These are phyloP conservation scores for Clitopilus hobsonii DNA, from an alignment of 768 basidiomycete genomes.

Conservation along the genomic window DNA sequence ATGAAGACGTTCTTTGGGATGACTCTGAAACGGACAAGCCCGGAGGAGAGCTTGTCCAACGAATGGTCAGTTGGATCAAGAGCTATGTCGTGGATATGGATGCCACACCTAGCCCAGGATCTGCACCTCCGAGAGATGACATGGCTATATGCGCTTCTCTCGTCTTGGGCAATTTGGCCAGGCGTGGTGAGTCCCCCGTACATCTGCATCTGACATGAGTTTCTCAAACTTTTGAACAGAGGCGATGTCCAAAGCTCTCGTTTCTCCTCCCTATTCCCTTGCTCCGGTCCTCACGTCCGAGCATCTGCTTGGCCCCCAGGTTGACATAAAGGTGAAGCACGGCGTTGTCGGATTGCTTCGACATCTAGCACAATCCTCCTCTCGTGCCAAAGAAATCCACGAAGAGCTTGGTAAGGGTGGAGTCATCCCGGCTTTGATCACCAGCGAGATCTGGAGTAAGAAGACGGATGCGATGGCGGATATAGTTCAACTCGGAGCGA, in stretches of 20 bases:
- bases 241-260: slow-evolving; percentile 52
- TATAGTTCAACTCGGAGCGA: slow-evolving; percentile 81
- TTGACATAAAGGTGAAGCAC: slow-evolving; percentile 84
- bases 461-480: slow-evolving; percentile 77
- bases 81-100: slow-evolving; percentile 41
- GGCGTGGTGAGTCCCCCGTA: slow-evolving; percentile 50
- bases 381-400: slow-evolving; percentile 56
- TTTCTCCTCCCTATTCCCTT: slow-evolving; percentile 62
- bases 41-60: slow-evolving; percentile 68
- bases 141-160: slow-evolving; percentile 80
- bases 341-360: slow-evolving; percentile 84
- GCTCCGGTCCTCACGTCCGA: slow-evolving; percentile 55
- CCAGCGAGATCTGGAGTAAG: slow-evolving; percentile 66
- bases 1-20: slow-evolving; percentile 76
- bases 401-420: slow-evolving; percentile 53
- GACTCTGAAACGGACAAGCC: slow-evolving; percentile 48
- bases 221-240: slow-evolving; percentile 32
- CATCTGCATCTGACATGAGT: not conserved
- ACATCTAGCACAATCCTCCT: slow-evolving; percentile 71
- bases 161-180: slow-evolving; percentile 75
- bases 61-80: slow-evolving; percentile 75
- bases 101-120: slow-evolving; percentile 19
- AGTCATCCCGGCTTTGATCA: slow-evolving; percentile 56
- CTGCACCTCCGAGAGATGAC: slow-evolving; percentile 50
- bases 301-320: slow-evolving; percentile 45